A percentile compares a stretch with the other conserved stretches of the same genome.
Evolutionary conservation across 352 stramenopile species (phyloP).

Genomic region (Globisporangium cederbergense): DNA sequence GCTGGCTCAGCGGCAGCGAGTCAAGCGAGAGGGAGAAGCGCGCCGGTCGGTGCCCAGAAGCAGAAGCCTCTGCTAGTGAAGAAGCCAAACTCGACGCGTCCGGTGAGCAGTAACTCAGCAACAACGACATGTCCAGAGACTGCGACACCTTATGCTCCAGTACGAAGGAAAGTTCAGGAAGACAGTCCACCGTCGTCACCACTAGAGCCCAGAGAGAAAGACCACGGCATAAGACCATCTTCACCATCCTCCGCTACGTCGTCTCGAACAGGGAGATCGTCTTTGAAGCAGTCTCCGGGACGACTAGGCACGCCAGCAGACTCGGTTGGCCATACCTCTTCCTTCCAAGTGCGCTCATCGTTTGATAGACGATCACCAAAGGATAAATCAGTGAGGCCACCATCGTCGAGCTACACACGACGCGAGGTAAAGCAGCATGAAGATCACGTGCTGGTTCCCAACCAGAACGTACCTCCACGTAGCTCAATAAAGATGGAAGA

Average conservation of each 20-base stretch:
- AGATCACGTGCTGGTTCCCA: not conserved
- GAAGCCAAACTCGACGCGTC: conserved; percentile 2
- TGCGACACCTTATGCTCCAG: not conserved
- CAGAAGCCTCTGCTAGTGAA: not conserved
- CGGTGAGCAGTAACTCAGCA: not conserved
- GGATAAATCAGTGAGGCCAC: not conserved
- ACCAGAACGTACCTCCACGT: not conserved
- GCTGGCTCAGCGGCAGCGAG: not conserved
- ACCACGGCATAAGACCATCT: not conserved
- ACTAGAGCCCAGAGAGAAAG: not conserved
- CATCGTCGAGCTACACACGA: not conserved
- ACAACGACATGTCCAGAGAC: not conserved
- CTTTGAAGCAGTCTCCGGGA: not conserved
- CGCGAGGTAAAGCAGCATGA: not conserved
- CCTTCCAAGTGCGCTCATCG: not conserved
- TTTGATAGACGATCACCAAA: no score
- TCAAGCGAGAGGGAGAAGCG: conserved; percentile 4
- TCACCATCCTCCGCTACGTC: not conserved
- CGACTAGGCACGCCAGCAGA: not conserved
- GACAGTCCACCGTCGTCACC: not conserved
- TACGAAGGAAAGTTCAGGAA: not conserved
- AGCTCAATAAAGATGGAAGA: not conserved
- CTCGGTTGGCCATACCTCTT: no score
- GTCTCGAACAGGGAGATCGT: not conserved
- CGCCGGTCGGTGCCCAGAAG: not conserved